Conservation (phyloP, 2,329 filamentous ascomycete genomes). For the Penicillium brasilianum region DNA sequence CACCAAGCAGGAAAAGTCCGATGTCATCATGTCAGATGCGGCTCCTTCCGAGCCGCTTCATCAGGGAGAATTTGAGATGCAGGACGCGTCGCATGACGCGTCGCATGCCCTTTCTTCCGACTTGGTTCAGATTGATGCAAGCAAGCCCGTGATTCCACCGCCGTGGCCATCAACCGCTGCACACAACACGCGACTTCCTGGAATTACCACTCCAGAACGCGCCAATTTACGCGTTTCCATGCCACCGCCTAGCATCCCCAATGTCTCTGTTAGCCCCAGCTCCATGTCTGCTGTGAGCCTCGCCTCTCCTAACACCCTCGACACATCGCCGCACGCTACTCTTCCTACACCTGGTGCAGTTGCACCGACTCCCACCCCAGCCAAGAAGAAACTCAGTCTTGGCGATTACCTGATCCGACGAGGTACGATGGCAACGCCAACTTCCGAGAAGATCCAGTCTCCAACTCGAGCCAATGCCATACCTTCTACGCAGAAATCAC, state of each 20-base stretch:
- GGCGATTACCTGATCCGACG: constrained; percentile 55
- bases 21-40: constrained; percentile 12
- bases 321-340: constrained; percentile 30
- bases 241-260: constrained; percentile 28
- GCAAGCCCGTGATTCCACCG: constrained; percentile 32
- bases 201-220: constrained; percentile 14
- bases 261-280: constrained; percentile 36
- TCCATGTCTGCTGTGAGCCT: constrained; percentile 38
- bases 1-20: constrained; percentile 8
- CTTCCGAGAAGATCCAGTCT: constrained; percentile 46
- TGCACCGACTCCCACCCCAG: constrained; percentile 51
- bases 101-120: constrained; percentile 1
- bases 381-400: constrained; percentile 57
- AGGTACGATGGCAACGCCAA: constrained; percentile 46
- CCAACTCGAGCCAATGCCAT: constrained; percentile 31
- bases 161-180: constrained; percentile 47
- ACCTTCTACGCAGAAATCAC: constrained; percentile 34
- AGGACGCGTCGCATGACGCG: constrained; percentile 46
- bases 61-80: constrained; percentile 54
- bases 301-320: constrained; percentile 36
- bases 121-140: constrained; percentile 9
- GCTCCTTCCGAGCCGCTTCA: constrained; percentile 8
- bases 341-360: constrained; percentile 34
- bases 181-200: constrained; percentile 42
- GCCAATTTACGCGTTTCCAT: constrained; percentile 37